Percentiles rank a stretch among this genome's conserved stretches.
Evolutionary conservation across 768 basidiomycete genomes (phyloP).

Genomic region (Kwoniella bestiolae): DNA sequence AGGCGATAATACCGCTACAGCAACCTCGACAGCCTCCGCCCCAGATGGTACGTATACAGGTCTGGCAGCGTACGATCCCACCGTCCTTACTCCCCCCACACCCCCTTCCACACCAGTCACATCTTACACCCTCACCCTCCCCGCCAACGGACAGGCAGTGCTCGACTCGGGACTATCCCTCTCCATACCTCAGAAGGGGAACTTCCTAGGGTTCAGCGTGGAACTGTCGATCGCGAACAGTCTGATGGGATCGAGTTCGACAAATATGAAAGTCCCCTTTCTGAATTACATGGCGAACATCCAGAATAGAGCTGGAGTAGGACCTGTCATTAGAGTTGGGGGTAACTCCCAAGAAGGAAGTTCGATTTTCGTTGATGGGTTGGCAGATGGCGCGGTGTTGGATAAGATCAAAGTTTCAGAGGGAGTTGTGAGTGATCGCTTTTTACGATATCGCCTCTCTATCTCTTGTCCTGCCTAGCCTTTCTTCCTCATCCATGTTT

Average conservation of each 20-base stretch:
- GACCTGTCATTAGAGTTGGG: conserved; percentile 70
- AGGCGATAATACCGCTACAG: conserved; percentile 9
- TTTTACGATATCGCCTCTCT: background rate
- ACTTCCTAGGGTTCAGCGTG: conserved; percentile 75
- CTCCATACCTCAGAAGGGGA: conserved; percentile 62
- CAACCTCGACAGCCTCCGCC: conserved; percentile 14
- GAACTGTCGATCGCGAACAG: conserved; percentile 74
- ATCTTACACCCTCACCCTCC: conserved; percentile 23
- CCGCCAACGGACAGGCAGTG: conserved; percentile 23
- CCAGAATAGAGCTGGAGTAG: conserved; percentile 66
- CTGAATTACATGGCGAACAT: conserved; percentile 79
- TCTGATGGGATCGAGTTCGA: conserved; percentile 60
- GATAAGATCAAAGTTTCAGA: conserved; percentile 60
- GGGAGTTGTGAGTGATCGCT: conserved; percentile 25
- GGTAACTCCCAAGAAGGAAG: conserved; percentile 79
- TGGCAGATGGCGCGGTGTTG: conserved; percentile 62
- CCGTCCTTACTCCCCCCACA: conserved; percentile 31
- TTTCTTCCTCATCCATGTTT: background rate
- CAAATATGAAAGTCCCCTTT: conserved; percentile 67
- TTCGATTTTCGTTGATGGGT: conserved; percentile 61
- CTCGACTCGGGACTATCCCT: conserved; percentile 41
- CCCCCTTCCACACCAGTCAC: conserved; percentile 36
- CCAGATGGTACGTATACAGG: conserved; percentile 27
- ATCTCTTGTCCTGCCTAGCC: background rate
- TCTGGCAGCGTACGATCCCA: conserved; percentile 37